Conservation (phyloP, 805 yeast species). For the Candida rishiriensis region DNA sequence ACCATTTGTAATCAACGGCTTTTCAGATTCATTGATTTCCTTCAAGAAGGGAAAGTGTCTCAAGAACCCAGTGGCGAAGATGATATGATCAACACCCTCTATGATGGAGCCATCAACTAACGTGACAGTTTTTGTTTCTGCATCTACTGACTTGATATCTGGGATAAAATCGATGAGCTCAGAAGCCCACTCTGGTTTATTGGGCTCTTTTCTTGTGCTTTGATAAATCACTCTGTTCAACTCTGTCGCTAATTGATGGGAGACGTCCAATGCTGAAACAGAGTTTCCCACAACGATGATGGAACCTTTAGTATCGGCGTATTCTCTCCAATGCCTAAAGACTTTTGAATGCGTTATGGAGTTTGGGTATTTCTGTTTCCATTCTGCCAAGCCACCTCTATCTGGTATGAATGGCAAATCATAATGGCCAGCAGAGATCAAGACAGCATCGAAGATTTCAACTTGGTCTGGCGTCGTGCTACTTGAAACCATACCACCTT, state of each 20-base stretch:
- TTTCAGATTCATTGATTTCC: constrained; percentile 16
- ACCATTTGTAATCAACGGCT: constrained; percentile 42
- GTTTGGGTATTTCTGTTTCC: constrained; percentile 39
- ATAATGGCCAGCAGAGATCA: constrained; percentile 58
- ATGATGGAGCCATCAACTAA: constrained; percentile 47
- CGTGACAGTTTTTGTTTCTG: constrained; percentile 33
- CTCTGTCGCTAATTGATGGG: constrained; percentile 50
- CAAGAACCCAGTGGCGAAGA: constrained; percentile 73
- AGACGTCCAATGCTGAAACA: constrained; percentile 69
- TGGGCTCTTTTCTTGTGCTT: constrained; percentile 43
- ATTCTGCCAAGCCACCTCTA: constrained; percentile 47
- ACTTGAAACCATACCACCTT: constrained; percentile 25
- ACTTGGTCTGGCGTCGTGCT: constrained; percentile 20
- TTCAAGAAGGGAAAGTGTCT: constrained; percentile 57
- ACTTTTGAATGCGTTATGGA: constrained; percentile 54
- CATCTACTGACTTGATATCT: constrained; percentile 38
- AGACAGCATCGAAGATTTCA: constrained; percentile 56
- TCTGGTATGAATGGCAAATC: constrained; percentile 58
- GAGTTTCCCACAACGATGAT: constrained; percentile 71
- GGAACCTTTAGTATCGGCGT: constrained; percentile 30
- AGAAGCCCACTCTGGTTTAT: constrained; percentile 40
- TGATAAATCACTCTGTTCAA: constrained; percentile 41
- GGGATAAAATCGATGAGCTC: constrained; percentile 38
- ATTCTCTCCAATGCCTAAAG: constrained; percentile 44
- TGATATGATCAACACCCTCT: constrained; percentile 44